Percentiles rank a stretch among this genome's conserved stretches.
These are phyloP conservation scores for Solanum raphanifolium DNA, from an alignment of 257 asterid species.

Conservation along the genomic window DNA sequence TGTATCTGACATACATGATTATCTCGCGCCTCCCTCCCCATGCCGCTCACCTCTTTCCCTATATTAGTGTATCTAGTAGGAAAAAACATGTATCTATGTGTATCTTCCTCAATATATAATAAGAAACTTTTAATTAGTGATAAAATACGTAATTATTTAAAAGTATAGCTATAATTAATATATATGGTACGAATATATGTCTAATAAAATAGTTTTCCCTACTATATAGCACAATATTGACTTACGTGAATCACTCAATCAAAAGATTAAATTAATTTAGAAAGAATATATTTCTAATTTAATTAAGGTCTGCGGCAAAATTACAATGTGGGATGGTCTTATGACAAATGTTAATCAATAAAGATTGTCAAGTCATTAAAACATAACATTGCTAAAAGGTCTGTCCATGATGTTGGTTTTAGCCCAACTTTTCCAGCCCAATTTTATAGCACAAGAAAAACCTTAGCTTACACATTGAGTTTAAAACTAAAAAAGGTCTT, in stretches of 20 bases:
- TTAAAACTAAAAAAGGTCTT: too few relatives aligned
- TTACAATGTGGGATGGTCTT: not conserved
- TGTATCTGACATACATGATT: not conserved
- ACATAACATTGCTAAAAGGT: not conserved
- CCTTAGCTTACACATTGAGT: not conserved
- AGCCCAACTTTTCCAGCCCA: not conserved
- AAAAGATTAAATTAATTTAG: not conserved
- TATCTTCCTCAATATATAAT: not conserved
- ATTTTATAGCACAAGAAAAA: not conserved
- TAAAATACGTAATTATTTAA: too few relatives aligned
- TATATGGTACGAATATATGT: not conserved
- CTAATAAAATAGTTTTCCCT: not conserved
- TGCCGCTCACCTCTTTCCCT: not conserved
- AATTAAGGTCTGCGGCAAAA: not conserved
- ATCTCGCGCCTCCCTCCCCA: not conserved
- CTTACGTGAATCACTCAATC: not conserved
- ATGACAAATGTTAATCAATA: not conserved
- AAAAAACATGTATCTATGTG: not conserved
- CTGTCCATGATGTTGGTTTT: not conserved
- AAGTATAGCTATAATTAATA: too few relatives aligned
- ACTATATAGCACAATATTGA: not conserved
- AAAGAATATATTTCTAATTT: not conserved
- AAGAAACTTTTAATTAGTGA: not conserved
- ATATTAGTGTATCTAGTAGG: not conserved
- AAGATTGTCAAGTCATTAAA: not conserved